phyloP scores from a whole-genome alignment of 768 basidiomycete species.

The Pulveroboletus sp. region DNA sequence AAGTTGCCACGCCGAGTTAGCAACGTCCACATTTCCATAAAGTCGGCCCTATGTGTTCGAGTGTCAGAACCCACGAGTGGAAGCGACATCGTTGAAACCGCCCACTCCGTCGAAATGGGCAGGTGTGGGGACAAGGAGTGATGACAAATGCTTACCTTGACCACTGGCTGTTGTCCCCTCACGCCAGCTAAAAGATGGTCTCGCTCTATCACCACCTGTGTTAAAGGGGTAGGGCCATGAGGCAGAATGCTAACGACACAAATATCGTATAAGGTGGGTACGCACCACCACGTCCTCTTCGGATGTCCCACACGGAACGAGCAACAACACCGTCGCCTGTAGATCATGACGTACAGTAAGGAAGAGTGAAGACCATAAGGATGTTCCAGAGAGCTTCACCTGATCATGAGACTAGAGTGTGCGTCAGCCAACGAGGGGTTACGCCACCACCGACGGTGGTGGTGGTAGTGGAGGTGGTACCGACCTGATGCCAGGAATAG shows the following conservation, averaged over 20 bases:
- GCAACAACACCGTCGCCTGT: conserved; percentile 72
- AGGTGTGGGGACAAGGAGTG: background rate
- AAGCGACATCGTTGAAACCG: background rate
- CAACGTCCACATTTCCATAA: conserved; percentile 63
- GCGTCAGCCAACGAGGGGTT: conserved; percentile 12
- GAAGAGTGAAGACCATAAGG: conserved; percentile 10
- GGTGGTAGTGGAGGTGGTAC: conserved; percentile 16
- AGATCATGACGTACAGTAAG: conserved; percentile 15
- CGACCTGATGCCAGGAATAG: conserved; percentile 87
- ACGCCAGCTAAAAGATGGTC: conserved; percentile 71
- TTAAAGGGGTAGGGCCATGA: background rate
- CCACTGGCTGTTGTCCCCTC: conserved; percentile 59
- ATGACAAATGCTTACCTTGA: conserved; percentile 50
- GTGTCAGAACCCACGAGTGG: background rate
- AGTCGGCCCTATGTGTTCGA: conserved; percentile 53
- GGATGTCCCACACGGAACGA: conserved; percentile 66
- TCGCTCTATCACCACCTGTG: conserved; percentile 67
- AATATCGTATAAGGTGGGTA: background rate
- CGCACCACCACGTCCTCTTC: conserved; percentile 69
- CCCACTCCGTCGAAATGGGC: background rate
- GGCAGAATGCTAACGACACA: background rate
- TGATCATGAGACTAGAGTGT: conserved; percentile 75
- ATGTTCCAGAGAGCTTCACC: conserved; percentile 34
- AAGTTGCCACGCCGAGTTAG: conserved; percentile 73
- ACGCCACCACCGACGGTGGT: conserved; percentile 14